Conservation (phyloP, 495 filamentous ascomycete species). For the Physcia stellaris region DNA sequence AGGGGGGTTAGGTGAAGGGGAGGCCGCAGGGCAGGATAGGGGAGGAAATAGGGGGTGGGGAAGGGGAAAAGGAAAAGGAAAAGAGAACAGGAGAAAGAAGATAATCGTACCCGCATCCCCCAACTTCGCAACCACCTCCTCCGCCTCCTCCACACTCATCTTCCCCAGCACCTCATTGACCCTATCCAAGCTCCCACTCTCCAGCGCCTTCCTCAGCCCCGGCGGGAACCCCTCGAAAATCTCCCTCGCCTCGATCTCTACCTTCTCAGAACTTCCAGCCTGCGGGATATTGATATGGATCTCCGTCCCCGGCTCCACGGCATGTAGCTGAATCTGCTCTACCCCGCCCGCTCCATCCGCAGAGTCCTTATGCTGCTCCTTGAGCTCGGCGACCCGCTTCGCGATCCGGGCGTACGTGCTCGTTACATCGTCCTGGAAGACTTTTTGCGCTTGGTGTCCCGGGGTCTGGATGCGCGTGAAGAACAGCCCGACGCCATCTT, state of each 20-base stretch:
- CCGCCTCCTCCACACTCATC: conserved; percentile 86
- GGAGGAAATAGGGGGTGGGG: no score
- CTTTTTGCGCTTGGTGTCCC: conserved; percentile 78
- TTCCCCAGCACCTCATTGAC: conserved; percentile 93
- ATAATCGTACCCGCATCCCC: conserved; percentile 62
- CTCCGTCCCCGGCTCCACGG: conserved; percentile 82
- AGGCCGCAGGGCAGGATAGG: no score
- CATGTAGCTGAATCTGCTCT: conserved; percentile 95
- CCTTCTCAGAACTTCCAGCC: conserved; percentile 46
- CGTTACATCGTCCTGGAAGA: conserved; percentile 88
- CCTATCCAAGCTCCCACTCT: conserved; percentile 74
- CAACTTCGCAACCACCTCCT: conserved; percentile 73
- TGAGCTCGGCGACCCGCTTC: conserved; percentile 63
- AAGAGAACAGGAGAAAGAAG: no score
- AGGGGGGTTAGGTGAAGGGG: no score
- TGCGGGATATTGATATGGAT: conserved; percentile 76
- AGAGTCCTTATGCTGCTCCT: conserved; percentile 47
- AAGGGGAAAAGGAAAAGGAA: no score
- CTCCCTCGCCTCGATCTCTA: conserved; percentile 48
- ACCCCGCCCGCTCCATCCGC: conserved; percentile 40
- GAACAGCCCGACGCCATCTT: conserved; percentile 81
- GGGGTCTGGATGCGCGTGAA: conserved; percentile 90
- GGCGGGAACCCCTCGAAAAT: conserved; percentile 77
- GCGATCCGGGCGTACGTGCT: conserved; percentile 73
- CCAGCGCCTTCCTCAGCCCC: conserved; percentile 66